Base-by-base conservation (phyloP, 2,329 filamentous ascomycete genomes). In the Whalleya microplaca region DNA sequence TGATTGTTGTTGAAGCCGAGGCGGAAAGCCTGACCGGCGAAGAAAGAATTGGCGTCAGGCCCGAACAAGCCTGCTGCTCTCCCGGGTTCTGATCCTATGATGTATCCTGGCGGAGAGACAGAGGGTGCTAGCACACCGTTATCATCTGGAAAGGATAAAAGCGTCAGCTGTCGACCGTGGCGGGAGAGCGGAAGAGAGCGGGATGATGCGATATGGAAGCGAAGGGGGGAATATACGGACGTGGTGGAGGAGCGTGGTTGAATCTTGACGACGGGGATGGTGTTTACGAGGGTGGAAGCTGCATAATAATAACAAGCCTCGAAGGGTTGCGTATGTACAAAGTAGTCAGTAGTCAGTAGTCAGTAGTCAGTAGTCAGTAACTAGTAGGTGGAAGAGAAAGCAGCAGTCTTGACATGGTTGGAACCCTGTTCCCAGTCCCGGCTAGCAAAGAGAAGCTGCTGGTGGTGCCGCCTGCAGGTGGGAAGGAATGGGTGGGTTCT, bases 71-170 rank as follows among this genome's bases (percentile, higher is more conserved):
- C 56, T 56, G 58, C 50, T 56, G 58, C 50, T 50, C 48, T 55
- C 51, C 43, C 53, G 56, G 58, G 53, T 46, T 18, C 29, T 59
- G 58, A 51, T 62, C 61, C 61, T 59, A 58, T 59, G 58, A 64
- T 63, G 51, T 59, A 59, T 56, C 53, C 59, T 58, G 27, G 45
- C 18, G 56, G 58, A 58, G 56, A 59, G 58, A 61, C 46, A 49
- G 59, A 56, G 59, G 53, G 55, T 48, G 44, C 51, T 21, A 37
- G 20, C 45, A 19, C 48, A 44, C 48, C 48, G 45, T 47, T 55
- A 55, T 59, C 37, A 55, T 51, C 56, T 58, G 54, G 51, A 64
- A 52, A 51, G 51, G 50, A 56, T 59, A 41, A 53, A 54, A 50
- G 55, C 48, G 48, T 52, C 41, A 55, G 52, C 55, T 52, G 44